Base-by-base conservation (phyloP, 345 rosid genomes). In the Brassica juncea region DNA sequence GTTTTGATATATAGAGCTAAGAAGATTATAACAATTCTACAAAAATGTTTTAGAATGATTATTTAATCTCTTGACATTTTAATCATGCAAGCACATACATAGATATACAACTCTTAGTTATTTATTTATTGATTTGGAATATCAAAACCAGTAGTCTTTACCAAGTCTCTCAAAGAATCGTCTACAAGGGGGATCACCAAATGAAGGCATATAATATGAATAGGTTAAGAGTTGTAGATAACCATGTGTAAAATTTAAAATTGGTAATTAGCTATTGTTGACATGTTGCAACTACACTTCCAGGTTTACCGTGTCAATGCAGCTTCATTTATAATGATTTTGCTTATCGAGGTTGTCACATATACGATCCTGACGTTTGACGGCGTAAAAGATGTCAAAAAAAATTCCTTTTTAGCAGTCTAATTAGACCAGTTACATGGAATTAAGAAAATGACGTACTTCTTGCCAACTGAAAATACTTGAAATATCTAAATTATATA, bases 11-110 rank as follows among this genome's bases (percentile, higher is more conserved):
- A 72, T 72, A 73, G 62, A 72, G 63, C 7, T n/a, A 60, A 59
- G 23, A 72, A 79, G 14, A 72, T 72, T 8, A 25, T 65, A 64
- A 16, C 55, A 54, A 55, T 57, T 55, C 0, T 28, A 28, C 21
- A 28, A 8, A 27, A 12, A 63, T 2, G 1, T 4, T 27, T n/a
- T 31, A 23, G 14, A 25, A 35, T 23, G 31, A 32, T 71, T 37
- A 47, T 67, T 31, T 67, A 19, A 42, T 66, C 59, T 23, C 54
- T 59, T 10, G 63, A 72, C 58, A 42, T 19, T 39, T 47, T 60
- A 12, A 15, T 58, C 82, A 79, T 79, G 82, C 78, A 68, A 60
- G 74, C 82, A 79, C 78, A 57, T 71, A 73, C 78, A 34, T 71
- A 49, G 15, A 11, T 34, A 49, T 1, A 49, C 57, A 74, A 6